Evolutionary conservation across 2,329 filamentous ascomycete species (phyloP).

Genomic region (Gaeumannomyces sp.): DNA sequence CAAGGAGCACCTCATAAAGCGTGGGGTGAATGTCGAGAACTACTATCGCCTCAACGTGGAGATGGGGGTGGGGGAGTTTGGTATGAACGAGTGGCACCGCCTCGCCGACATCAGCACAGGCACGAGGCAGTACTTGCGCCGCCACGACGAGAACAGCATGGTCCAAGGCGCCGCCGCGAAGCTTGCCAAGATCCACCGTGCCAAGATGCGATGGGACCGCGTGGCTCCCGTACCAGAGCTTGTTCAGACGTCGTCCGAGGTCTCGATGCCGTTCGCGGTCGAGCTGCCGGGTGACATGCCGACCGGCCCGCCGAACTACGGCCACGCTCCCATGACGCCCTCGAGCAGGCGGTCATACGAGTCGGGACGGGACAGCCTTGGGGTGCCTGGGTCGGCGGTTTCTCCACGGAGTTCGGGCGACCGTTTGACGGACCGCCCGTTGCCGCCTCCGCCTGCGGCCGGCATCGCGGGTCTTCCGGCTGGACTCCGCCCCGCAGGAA

Average conservation of each 20-base stretch:
- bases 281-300: constrained; percentile 55
- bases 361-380: constrained; percentile 45
- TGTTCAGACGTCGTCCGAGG: constrained; percentile 33
- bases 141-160: constrained; percentile 68
- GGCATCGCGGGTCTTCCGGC: constrained; percentile 21
- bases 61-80: constrained; percentile 91
- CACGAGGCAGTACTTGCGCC: constrained; percentile 75
- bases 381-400: constrained; percentile 29
- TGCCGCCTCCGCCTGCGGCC: constrained; percentile 23
- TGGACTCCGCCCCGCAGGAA: background rate
- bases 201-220: constrained; percentile 61
- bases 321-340: constrained; percentile 22
- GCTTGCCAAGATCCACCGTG: constrained; percentile 74
- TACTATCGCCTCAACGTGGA: constrained; percentile 98
- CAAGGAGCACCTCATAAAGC: constrained; percentile 66
- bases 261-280: constrained; percentile 44
- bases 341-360: constrained; percentile 50
- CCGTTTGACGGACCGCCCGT: constrained; percentile 28
- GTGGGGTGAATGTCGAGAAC: constrained; percentile 78
- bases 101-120: constrained; percentile 92
- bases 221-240: constrained; percentile 36
- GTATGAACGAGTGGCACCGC: constrained; percentile 97
- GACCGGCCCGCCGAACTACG: constrained; percentile 26
- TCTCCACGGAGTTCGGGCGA: constrained; percentile 49
- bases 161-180: constrained; percentile 72